Evolutionary conservation across 805 yeast species (phyloP).

Genomic region (Suhomyces canberraensis): DNA sequence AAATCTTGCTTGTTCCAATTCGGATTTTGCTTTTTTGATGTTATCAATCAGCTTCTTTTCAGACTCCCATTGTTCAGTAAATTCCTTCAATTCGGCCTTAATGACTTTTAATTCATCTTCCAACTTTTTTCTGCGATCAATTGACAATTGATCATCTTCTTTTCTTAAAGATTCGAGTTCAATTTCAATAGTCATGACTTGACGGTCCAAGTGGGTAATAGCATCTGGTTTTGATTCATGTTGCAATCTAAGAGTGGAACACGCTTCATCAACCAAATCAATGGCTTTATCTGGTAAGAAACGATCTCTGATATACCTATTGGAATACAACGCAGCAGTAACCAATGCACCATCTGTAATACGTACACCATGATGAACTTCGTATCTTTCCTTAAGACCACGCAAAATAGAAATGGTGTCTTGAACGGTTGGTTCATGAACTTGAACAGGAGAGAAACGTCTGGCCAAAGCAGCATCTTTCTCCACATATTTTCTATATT

Average conservation of each 20-base stretch:
- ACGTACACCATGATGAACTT: slow-evolving; percentile 96
- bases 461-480: slow-evolving; percentile 95
- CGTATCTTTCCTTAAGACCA: slow-evolving; percentile 91
- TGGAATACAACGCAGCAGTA: slow-evolving; percentile 86
- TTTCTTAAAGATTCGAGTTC: slow-evolving; percentile 92
- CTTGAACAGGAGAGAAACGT: slow-evolving; percentile 83
- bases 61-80: slow-evolving; percentile 83
- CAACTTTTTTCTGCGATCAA: slow-evolving; percentile 72
- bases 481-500: slow-evolving; percentile 87
- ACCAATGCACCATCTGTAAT: slow-evolving; percentile 90
- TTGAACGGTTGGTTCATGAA: slow-evolving; percentile 84
- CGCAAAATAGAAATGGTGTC: slow-evolving; percentile 90
- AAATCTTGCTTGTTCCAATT: slow-evolving; percentile 77
- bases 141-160: slow-evolving; percentile 82
- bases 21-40: slow-evolving; percentile 75
- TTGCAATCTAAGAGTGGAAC: slow-evolving; percentile 89
- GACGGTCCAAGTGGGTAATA: slow-evolving; percentile 81
- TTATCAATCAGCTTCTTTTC: slow-evolving; percentile 75
- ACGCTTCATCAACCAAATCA: slow-evolving; percentile 94
- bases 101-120: slow-evolving; percentile 65
- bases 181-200: slow-evolving; percentile 89
- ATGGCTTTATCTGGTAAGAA: slow-evolving; percentile 95
- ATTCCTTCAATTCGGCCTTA: slow-evolving; percentile 59
- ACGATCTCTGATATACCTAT: slow-evolving; percentile 87
- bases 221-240: slow-evolving; percentile 98